Base-by-base conservation (phyloP, 768 basidiomycete genomes). In the Sarcodon sp. region DNA sequence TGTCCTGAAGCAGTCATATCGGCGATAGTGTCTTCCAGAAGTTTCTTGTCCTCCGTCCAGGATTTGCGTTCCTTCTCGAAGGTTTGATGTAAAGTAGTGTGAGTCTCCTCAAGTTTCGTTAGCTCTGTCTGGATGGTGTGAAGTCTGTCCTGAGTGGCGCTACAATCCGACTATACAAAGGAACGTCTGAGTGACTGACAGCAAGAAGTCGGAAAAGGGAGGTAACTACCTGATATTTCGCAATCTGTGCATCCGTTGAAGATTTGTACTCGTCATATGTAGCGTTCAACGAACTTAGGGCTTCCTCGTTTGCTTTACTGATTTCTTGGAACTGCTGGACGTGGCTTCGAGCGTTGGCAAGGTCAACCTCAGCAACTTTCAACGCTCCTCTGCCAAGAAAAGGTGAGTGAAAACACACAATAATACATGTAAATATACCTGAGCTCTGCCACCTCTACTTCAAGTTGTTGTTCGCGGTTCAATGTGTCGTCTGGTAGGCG, bases 251-350 rank as follows among this genome's bases (percentile, higher is more conserved):
- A 50, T 88, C 87, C 0, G 81, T 81, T 0, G 78, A 74, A 3
- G 73, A 57, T 62, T 80, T 85, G 69, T 83, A 92, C 59, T 89
- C 82, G 48, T 92, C 89, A 53, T 82, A 80, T 0, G 85, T 88
- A 0, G 67, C 55, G 48, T 80, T 87, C 38, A 91, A 63, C 33
- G 75, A 73, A 31, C 75, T 69, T 6, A 93, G 68, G 7, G 88
- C 86, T 52, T 73, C 74, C 60, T 92, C 90, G 55, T 76, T 89
- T 0, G 87, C 83, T 57, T 82, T 76, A 51, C 83, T 84, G 55
- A 93, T 91, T 53, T 85, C 80, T 59, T 87, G 77, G 76, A 84
- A 92, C 61, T 92, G 90, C 50, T 84, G 76, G 31, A 83, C 80
- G 57, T 90, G 86, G 41, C 66, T 75, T 48, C 75, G 74, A 1